These are phyloP conservation scores for Tylopilus plumbeoviolaceoides DNA, from an alignment of 768 basidiomycete species.

Conservation along the genomic window DNA sequence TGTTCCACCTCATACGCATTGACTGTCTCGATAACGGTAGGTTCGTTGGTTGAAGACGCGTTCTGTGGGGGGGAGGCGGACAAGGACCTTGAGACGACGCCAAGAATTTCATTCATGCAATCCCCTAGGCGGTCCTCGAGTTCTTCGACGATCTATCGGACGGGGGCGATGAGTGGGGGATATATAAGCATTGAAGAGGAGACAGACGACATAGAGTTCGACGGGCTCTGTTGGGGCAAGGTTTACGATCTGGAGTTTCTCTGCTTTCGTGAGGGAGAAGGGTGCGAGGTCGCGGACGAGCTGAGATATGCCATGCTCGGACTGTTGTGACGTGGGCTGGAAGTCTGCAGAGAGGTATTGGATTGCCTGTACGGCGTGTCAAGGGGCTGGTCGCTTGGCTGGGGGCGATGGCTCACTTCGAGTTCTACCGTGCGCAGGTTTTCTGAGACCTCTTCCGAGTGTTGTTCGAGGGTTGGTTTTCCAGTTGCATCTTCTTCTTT, in stretches of 20 bases:
- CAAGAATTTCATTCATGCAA: constrained; percentile 63
- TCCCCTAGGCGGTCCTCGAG: constrained; percentile 77
- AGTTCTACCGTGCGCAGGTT: constrained; percentile 85
- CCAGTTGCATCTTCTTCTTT: constrained; percentile 65
- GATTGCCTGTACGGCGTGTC: constrained; percentile 57
- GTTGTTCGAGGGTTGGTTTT: constrained; percentile 28
- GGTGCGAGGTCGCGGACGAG: constrained; percentile 65
- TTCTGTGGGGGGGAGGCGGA: constrained; percentile 6
- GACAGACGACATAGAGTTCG: constrained; percentile 83
- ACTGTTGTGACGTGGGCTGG: constrained; percentile 66
- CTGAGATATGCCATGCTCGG: constrained; percentile 54
- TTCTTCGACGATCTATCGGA: constrained; percentile 83
- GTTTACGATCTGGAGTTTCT: constrained; percentile 92
- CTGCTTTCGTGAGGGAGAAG: constrained; percentile 80
- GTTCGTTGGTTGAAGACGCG: not conserved
- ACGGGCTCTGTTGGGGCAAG: constrained; percentile 77
- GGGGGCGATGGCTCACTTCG: constrained; percentile 38
- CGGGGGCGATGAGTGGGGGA: not conserved
- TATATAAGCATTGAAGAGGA: not conserved
- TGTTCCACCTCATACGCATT: constrained; percentile 24
- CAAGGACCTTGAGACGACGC: constrained; percentile 46
- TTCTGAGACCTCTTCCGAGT: constrained; percentile 60
- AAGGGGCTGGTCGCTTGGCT: not conserved
- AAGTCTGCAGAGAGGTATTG: constrained; percentile 75
- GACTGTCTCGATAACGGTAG: not conserved